These are phyloP conservation scores for Dissoconium aciculare DNA, from an alignment of 2,329 filamentous ascomycete species.

Conservation along the genomic window DNA sequence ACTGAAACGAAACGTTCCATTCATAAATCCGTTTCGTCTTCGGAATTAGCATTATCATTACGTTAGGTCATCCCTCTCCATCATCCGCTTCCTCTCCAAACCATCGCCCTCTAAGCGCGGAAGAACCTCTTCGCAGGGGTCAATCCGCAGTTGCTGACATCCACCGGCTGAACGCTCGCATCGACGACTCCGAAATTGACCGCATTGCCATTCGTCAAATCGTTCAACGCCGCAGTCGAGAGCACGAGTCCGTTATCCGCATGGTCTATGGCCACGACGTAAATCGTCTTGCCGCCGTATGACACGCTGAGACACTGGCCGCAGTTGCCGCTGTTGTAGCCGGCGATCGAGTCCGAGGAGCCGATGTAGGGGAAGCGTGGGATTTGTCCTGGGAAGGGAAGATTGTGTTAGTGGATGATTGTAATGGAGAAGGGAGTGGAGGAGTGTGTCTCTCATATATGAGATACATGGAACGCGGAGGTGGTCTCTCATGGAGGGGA, in stretches of 20 bases:
- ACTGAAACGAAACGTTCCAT: too few relatives aligned
- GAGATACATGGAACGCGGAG: too few relatives aligned
- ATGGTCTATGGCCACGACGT: slow-evolving; percentile 36
- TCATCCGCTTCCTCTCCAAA: too few relatives aligned
- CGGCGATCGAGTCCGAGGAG: slow-evolving; percentile 33
- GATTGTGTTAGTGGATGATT: not conserved
- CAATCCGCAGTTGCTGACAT: too few relatives aligned
- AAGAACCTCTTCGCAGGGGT: too few relatives aligned
- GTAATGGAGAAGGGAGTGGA: not conserved
- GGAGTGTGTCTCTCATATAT: too few relatives aligned
- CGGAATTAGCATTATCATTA: too few relatives aligned
- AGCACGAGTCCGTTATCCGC: slow-evolving; percentile 36
- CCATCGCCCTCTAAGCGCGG: too few relatives aligned
- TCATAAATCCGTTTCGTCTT: too few relatives aligned
- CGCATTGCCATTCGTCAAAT: slow-evolving; percentile 34
- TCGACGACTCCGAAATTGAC: slow-evolving; percentile 26
- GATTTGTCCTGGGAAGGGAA: slow-evolving; percentile 29
- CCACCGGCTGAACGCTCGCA: slow-evolving; percentile 19
- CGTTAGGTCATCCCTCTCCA: too few relatives aligned
- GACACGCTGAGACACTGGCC: slow-evolving; percentile 39
- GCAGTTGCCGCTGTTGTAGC: slow-evolving; percentile 35
- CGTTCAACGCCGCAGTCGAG: slow-evolving; percentile 34
- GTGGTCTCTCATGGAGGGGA: slow-evolving; percentile 31
- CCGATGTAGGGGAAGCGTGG: slow-evolving; percentile 36
- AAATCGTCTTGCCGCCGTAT: slow-evolving; percentile 34